Percentiles rank a stretch among this genome's conserved stretches.
Evolutionary conservation across 164 flowering plant genomes (phyloP).

Genomic region (Akebia trifoliata): DNA sequence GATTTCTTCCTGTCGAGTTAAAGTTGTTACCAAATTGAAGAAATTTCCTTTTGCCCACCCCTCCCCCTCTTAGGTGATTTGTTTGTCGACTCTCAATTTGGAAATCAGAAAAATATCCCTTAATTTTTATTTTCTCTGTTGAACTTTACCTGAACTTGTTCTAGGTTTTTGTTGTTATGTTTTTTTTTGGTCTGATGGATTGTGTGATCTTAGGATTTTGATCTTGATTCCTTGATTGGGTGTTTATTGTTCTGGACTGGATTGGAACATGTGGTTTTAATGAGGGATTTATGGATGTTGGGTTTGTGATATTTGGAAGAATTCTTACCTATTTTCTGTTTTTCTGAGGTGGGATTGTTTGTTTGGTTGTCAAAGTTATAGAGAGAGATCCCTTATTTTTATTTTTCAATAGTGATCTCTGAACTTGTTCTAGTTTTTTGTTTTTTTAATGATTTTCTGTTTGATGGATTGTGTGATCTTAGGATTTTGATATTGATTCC

Average conservation of each 20-base stretch:
- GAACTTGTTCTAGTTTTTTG: not conserved
- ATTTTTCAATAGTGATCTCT: not conserved
- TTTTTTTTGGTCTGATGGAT: not conserved
- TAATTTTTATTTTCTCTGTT: not conserved
- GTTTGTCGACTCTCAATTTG: too few relatives aligned
- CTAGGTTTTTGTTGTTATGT: not conserved
- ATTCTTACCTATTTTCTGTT: not conserved
- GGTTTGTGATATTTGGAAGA: not conserved
- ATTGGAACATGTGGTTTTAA: too few relatives aligned
- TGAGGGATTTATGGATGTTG: not conserved
- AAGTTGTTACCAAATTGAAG: not conserved
- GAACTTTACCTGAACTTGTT: not conserved
- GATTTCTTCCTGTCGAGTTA: not conserved
- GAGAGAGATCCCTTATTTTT: too few relatives aligned
- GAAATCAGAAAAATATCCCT: too few relatives aligned
- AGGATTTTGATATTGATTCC: not conserved
- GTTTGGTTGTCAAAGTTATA: conserved; percentile 1
- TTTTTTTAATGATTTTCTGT: not conserved
- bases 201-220: not conserved
- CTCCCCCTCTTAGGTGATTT: too few relatives aligned
- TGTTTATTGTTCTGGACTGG: too few relatives aligned
- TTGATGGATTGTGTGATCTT: not conserved
- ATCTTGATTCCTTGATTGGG: not conserved
- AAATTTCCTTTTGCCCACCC: not conserved
- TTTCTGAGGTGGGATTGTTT: conserved; percentile 3